phyloP scores from a whole-genome alignment of 768 basidiomycete genomes.

The Guyanaporus albipodus region DNA sequence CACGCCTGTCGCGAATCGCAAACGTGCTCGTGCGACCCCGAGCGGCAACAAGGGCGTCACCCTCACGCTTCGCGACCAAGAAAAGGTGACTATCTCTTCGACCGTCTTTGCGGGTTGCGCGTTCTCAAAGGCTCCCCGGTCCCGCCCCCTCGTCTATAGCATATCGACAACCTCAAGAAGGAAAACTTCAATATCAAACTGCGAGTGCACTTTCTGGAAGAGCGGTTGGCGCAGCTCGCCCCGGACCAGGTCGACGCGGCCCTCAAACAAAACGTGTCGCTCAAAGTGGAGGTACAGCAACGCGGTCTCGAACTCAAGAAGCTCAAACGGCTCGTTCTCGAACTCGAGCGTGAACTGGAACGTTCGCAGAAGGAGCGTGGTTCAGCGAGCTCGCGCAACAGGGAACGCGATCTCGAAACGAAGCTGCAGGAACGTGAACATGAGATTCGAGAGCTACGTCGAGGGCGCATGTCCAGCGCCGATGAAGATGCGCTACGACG shows the following conservation, averaged over 20 bases:
- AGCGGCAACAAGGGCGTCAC: constrained; percentile 35
- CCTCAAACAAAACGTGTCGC: constrained; percentile 87
- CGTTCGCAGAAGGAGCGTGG: constrained; percentile 54
- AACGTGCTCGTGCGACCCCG: constrained; percentile 35
- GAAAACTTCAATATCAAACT: constrained; percentile 97
- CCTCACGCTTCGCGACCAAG: constrained; percentile 91
- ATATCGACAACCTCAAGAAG: constrained; percentile 92
- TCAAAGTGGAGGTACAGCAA: constrained; percentile 90
- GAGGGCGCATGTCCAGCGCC: constrained; percentile 39
- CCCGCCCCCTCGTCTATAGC: constrained; percentile 44
- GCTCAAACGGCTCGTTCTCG: constrained; percentile 81
- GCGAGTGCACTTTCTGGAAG: constrained; percentile 92
- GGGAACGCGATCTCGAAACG: constrained; percentile 75
- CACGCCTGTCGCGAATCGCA: constrained; percentile 48
- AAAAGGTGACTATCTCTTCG: constrained; percentile 59
- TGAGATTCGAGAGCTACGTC: constrained; percentile 63
- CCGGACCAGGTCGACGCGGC: constrained; percentile 92
- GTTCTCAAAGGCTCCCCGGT: background rate
- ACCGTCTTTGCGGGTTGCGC: background rate
- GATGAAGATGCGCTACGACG: constrained; percentile 54
- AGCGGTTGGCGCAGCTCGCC: constrained; percentile 82
- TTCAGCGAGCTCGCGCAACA: constrained; percentile 37
- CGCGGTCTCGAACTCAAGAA: constrained; percentile 90
- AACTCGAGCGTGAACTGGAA: constrained; percentile 78
- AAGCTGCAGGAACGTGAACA: constrained; percentile 68